Base-by-base conservation (phyloP, 2,329 filamentous ascomycete species). In the Alternaria rosae region DNA sequence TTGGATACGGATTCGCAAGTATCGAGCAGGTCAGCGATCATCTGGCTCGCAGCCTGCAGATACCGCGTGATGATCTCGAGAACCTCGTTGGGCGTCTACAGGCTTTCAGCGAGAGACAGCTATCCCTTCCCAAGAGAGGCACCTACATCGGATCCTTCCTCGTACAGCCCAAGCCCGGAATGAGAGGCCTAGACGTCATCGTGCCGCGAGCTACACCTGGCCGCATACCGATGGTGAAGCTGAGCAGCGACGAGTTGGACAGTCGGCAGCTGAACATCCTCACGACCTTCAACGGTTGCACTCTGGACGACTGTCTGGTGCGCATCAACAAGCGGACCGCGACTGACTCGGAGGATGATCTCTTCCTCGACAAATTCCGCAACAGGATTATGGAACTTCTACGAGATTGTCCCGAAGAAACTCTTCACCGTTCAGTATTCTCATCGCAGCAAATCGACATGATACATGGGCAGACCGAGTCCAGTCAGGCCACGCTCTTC, bases 1-100 rank as follows among this genome's bases (percentile, higher is more conserved):
- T 86, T 11, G 93, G 93, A 1, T 96, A 89, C 76, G 87, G 91
- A n/a, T 97, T 97, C 70, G 91, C 91, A 12, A 72, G 62, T 30
- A 66, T 76, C 21, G 75, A 74, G 6, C 75, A 93, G 63, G 89
- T 97, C 26, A 85, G 87, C 12, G 84, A 87, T 17, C 87, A 88
- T 43, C 88, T 97, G 65, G 86, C 90, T 21, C 85, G 88, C 23
- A 90, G 87, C 65, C 90, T 97, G 84, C 91, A 94, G 72, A 89
- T 96, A 58, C 85, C 89, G 48, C 83, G 85, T 2, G 79, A 82
- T 1, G 86, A 88, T n/a, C 82, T 97, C 4, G 83, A 86, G 45
- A 76, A 79, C 6, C 87, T 89, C 58, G 81, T 97, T 12, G 80
- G 82, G 10, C 84, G 85, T 26, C 91, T 97, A 85, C 85, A 87